A percentile compares a stretch with the other conserved stretches of the same genome.
These are phyloP conservation scores for Botryotinia calthae DNA, from an alignment of 2,329 filamentous ascomycete genomes.

Conservation along the genomic window DNA sequence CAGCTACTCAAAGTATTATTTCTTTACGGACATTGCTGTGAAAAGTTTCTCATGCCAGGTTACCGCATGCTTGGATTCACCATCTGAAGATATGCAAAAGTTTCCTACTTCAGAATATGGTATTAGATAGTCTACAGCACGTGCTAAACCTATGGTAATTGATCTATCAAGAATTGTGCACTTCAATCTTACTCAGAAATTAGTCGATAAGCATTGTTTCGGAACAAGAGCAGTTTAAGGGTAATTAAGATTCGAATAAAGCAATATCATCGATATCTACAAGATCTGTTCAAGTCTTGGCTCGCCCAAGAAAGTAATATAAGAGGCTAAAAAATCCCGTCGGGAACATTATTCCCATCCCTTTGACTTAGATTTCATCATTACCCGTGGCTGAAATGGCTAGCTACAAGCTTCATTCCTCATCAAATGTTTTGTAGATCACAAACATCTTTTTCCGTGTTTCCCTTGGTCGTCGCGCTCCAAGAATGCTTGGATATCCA, in stretches of 20 bases:
- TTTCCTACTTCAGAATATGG: neutral
- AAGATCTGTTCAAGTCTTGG: neutral
- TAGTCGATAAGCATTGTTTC: neutral
- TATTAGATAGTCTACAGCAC: neutral
- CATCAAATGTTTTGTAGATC: neutral
- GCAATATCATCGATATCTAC: neutral
- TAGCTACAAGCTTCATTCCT: neutral
- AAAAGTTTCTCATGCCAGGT: neutral
- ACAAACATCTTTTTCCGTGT: neutral
- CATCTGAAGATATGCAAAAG: neutral
- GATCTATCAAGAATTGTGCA: neutral
- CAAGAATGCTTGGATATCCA: constrained; percentile 12
- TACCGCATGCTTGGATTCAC: neutral
- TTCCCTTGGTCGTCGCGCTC: neutral
- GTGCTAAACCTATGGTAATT: too few species aligned
- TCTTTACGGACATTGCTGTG: neutral
- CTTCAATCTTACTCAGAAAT: neutral
- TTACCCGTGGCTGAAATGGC: neutral
- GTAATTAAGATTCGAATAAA: neutral
- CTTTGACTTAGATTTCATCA: constrained; percentile 4
- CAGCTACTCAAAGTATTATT: neutral
- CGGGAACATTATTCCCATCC: neutral
- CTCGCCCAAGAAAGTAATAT: neutral
- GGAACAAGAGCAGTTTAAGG: neutral
- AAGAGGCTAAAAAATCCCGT: neutral